Percentiles rank a stretch among this genome's conserved stretches.
Conservation (phyloP, 768 basidiomycete species). For the Mycena rosella region DNA sequence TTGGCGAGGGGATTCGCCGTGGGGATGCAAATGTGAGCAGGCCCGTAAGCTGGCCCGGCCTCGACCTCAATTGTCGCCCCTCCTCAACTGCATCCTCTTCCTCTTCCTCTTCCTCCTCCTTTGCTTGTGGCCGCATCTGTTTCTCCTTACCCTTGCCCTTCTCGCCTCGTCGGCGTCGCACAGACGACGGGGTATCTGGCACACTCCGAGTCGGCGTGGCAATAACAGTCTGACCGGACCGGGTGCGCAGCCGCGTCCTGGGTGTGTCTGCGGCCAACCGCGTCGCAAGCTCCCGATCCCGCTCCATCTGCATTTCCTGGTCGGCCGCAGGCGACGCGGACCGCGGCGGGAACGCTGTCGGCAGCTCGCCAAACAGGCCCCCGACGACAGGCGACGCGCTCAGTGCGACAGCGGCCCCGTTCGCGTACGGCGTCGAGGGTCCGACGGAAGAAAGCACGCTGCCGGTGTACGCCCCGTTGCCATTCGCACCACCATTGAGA, state of each 20-base stretch:
- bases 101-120: conserved; percentile 30
- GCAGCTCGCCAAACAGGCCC: conserved; percentile 21
- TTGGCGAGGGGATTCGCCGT: conserved; percentile 43
- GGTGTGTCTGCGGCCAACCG: conserved; percentile 29
- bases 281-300: conserved; percentile 28
- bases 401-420: conserved; percentile 11
- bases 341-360: conserved; percentile 14
- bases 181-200: neutral
- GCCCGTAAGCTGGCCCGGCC: conserved; percentile 29
- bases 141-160: conserved; percentile 38
- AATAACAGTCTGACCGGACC: conserved; percentile 10
- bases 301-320: conserved; percentile 30
- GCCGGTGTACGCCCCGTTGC: conserved; percentile 4
- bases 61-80: conserved; percentile 26
- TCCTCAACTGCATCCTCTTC: conserved; percentile 9
- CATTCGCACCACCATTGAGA: conserved; percentile 15
- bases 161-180: conserved; percentile 18
- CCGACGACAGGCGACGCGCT: conserved; percentile 17
- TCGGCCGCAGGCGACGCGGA: conserved; percentile 11
- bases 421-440: conserved; percentile 30
- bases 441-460: conserved; percentile 17
- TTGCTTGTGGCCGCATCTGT: conserved; percentile 13
- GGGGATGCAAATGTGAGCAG: conserved; percentile 24
- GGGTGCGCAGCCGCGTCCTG: conserved; percentile 24
- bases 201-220: conserved; percentile 21